Percentiles rank a stretch among this genome's conserved stretches.
These are phyloP conservation scores for Colletotrichum brevisporum DNA, from an alignment of 2,329 filamentous ascomycete species.

Conservation along the genomic window DNA sequence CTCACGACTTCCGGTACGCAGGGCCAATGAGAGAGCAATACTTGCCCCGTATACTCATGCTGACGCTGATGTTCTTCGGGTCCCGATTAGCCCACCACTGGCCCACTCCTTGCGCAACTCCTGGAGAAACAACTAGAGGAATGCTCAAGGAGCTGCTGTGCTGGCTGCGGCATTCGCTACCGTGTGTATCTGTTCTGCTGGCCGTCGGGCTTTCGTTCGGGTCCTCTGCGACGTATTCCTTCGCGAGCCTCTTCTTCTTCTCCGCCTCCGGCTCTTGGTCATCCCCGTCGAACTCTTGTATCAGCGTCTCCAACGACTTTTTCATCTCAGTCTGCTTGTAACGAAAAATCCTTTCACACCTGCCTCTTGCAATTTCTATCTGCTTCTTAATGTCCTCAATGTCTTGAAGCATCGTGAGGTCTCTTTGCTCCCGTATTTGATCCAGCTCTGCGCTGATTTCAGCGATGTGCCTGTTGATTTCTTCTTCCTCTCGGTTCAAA, in stretches of 20 bases:
- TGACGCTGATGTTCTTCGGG: constrained; percentile 6
- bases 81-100: constrained; percentile 15
- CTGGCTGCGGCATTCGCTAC: not conserved
- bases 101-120: constrained; percentile 2
- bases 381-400: constrained; percentile 10
- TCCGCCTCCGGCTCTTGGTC: constrained; percentile 8
- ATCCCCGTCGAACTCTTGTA: constrained; percentile 9
- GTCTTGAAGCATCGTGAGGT: constrained; percentile 8
- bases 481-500: constrained; percentile 5
- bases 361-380: constrained; percentile 6
- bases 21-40: constrained; percentile 19
- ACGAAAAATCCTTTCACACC: constrained; percentile 4
- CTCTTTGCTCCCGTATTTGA: constrained; percentile 5
- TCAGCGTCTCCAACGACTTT: constrained; percentile 21
- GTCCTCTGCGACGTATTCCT: constrained; percentile 3
- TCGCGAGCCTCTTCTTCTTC: constrained; percentile 15
- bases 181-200: not conserved
- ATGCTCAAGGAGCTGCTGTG: not conserved
- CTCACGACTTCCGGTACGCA: constrained; percentile 17
- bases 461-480: constrained; percentile 2
- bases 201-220: not conserved
- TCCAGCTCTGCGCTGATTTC: constrained; percentile 1
- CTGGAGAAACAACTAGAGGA: constrained; percentile 9
- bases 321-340: constrained; percentile 14
- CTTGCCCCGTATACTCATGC: constrained; percentile 18